A percentile compares a stretch with the other conserved stretches of the same genome.
phyloP scores from a whole-genome alignment of 345 rosid species.

The Passiflora organensis region DNA sequence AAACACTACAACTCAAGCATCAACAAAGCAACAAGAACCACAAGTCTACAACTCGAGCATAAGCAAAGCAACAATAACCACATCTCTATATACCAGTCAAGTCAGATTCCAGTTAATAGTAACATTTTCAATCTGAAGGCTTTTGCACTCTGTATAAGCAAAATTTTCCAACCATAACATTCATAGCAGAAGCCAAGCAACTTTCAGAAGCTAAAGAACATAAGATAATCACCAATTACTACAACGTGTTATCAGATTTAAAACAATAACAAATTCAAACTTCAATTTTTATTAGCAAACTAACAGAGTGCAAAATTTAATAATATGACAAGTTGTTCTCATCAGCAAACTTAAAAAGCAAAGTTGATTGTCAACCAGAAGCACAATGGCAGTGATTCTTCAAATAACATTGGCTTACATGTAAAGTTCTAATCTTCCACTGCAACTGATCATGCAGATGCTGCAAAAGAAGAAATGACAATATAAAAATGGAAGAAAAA shows the following conservation, averaged over 20 bases:
- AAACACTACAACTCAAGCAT: background rate
- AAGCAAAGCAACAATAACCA: no score
- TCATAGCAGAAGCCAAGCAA: background rate
- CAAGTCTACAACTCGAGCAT: background rate
- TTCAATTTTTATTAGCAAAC: no score
- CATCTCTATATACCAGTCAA: background rate
- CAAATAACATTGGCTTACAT: conserved; percentile 47
- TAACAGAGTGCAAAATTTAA: no score
- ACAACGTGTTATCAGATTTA: no score
- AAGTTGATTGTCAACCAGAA: background rate
- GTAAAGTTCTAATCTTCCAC: conserved; percentile 73
- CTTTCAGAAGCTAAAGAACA: background rate
- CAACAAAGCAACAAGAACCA: background rate
- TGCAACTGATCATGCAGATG: conserved; percentile 73
- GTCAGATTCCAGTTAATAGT: no score
- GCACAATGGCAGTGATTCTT: background rate
- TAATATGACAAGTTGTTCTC: no score
- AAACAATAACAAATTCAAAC: no score
- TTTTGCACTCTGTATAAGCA: no score
- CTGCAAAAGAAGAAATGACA: conserved; percentile 41
- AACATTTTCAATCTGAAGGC: no score
- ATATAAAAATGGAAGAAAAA: conserved; percentile 1
- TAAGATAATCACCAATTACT: background rate
- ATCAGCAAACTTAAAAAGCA: no score
- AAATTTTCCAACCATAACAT: background rate